phyloP scores from a whole-genome alignment of 176 grass and related monocot genomes.

The Eleusine indica region DNA sequence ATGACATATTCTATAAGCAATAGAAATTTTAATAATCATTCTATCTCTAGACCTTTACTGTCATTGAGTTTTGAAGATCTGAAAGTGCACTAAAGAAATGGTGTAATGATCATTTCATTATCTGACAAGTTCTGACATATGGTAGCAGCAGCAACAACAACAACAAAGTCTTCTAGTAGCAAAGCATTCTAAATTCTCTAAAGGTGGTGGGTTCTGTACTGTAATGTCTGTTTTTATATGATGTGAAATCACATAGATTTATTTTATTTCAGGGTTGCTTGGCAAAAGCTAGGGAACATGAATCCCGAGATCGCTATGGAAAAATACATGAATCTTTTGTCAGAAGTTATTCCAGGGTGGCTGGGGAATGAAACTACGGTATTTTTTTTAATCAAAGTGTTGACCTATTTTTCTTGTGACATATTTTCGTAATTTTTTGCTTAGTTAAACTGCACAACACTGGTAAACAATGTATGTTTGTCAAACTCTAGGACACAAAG shows the following conservation, averaged over 20 bases:
- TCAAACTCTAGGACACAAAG: conserved; percentile 44
- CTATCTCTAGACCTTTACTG: not conserved
- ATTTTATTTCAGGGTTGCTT: conserved; percentile 60
- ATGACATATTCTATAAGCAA: not conserved
- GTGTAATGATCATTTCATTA: conserved; percentile 18
- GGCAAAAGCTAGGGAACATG: conserved; percentile 81
- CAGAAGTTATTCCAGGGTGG: conserved; percentile 72
- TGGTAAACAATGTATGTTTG: conserved; percentile 34
- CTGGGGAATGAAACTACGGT: conserved; percentile 42
- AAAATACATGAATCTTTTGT: conserved; percentile 71
- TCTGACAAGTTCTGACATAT: conserved; percentile 4
- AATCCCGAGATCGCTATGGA: conserved; percentile 83
- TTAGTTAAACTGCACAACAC: conserved; percentile 7
- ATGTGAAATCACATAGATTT: not conserved
- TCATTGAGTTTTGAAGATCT: not conserved
- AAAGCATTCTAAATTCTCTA: conserved; percentile 9
- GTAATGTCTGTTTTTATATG: not conserved
- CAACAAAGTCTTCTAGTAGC: not conserved
- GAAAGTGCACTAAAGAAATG: conserved; percentile 26
- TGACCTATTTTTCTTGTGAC: not conserved
- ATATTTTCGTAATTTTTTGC: conserved; percentile 36
- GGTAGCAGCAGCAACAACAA: not conserved
- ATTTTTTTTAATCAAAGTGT: conserved; percentile 29
- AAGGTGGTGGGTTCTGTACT: not conserved
- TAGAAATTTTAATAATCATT: conserved; percentile 8